Evolutionary conservation across 768 basidiomycete genomes (phyloP), one percentile per base, ranked within the genome.

Genomic region (Pulveroboletus sp.): DNA sequence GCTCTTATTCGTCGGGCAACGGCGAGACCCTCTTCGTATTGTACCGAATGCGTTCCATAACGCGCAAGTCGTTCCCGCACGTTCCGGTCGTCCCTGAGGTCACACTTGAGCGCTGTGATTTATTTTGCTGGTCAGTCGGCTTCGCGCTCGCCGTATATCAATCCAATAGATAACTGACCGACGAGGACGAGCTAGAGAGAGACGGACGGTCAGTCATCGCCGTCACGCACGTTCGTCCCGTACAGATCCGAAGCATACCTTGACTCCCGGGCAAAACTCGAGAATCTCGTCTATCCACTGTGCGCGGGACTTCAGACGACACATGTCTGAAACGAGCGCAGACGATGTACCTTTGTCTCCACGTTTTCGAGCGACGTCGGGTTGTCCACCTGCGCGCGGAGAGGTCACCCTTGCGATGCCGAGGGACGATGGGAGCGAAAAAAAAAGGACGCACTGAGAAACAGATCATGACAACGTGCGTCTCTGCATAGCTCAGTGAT

Each of bases 401-500:
- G n/a, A 20, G 6, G 16, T 3, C 35, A n/a, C 17, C n/a, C 17
- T 17, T 10, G 19, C 19, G 11, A 17, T 1, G 8, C 7, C n/a
- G n/a, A n/a, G 27, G 6, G 27, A 29, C 27, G 12, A 29, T 6
- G 27, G 27, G 24, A 13, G 22, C 2, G 45, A 6, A 13, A 14
- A 27, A 6, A 16, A 3, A n/a, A 22, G 27, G 10, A 72, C 82
- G 49, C 55, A 91, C 92, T 31, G 94, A 95, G 68, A 96, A 97
- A 69, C 95, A 97, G 22, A 97, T 75, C 88, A 97, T 89, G 55
- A 97, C 79, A 51, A 97, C 87, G 70, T 97, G 90, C 1, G 95
- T 96, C 68, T 97, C 95, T 9, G 95, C 89, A 67, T 97, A 98
- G 31, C 89, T 91, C n/a, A 98, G 72, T 11, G 93, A 95, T 40